These are phyloP conservation scores for Polyporus tsugae DNA, from an alignment of 1,284 basidiomycete species.

Conservation along the genomic window DNA sequence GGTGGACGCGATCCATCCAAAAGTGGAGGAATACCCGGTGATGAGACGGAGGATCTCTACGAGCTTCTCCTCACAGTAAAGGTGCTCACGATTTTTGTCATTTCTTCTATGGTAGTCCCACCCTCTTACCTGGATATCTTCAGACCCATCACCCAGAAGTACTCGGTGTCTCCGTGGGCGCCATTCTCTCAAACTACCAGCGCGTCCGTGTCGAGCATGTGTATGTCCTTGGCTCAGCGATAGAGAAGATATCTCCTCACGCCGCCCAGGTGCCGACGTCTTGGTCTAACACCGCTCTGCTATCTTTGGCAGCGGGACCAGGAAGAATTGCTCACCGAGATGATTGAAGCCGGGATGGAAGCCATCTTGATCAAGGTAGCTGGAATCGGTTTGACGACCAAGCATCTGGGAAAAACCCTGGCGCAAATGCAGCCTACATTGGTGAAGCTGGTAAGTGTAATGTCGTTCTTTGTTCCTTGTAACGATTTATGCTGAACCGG, in stretches of 20 bases:
- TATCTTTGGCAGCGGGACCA: constrained; percentile 98
- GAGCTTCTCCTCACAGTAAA: constrained; percentile 82
- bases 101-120: background rate
- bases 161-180: constrained; percentile 92
- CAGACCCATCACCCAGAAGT: constrained; percentile 85
- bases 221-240: constrained; percentile 50
- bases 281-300: constrained; percentile 82
- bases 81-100: constrained; percentile 50
- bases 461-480: background rate
- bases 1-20: constrained; percentile 65
- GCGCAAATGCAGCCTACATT: constrained; percentile 81
- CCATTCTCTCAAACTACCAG: constrained; percentile 98
- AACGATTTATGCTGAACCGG: background rate
- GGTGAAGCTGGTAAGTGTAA: constrained; percentile 67
- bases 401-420: constrained; percentile 85
- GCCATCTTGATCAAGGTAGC: constrained; percentile 96
- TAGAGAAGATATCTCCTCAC: background rate
- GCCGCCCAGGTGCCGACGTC: constrained; percentile 73
- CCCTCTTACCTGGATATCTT: background rate
- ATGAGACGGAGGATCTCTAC: constrained; percentile 97
- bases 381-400: constrained; percentile 85
- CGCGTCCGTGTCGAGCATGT: constrained; percentile 98
- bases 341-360: constrained; percentile 84
- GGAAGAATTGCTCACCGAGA: constrained; percentile 83
- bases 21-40: constrained; percentile 67